Base-by-base conservation (phyloP, 352 stramenopile species). In the Pythium brassicae region DNA sequence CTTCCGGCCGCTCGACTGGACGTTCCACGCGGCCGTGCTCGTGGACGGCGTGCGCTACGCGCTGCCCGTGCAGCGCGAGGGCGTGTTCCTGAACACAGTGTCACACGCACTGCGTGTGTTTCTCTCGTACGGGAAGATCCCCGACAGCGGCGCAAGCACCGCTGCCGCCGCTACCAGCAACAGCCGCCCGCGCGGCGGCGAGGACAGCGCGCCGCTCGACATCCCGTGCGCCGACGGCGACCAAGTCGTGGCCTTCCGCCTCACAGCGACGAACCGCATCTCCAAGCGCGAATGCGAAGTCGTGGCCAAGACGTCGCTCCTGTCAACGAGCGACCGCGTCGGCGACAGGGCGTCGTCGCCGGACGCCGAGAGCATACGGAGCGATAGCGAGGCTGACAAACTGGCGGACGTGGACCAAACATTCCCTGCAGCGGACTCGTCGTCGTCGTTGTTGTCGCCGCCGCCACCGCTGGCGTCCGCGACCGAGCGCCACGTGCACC, bases 1-100 rank as follows among this genome's bases (percentile, higher is more conserved):
- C 53, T 94, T 89, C 57, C 83, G 81, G 4, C 85, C 85, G 11
- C 69, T 93, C 44, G 83, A 94, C 58, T 94, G 83, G 83, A 89
- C 74, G 8, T 94, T 89, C 61, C 66, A 85, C 29, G 78, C 80
- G 0, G 63, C 82, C 22, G 40, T 94, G 32, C 69, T 81, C 60
- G 68, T 94, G 23, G 82, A 84, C 32, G 65, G 70, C 11, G 54
- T 42, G 15, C 65, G 57, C 22, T 86, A 84, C 59, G 46, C 63
- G 29, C 57, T 93, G 34, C 85, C 85, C 0, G 57, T 72, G 11
- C 71, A 91, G 56, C 74, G 78, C 55, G 85, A 94, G 76, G 83
- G 85, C 3, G 85, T 92, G 42, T 90, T 92, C 26, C 63, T 92
- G 37, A 94, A 93, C 59, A 76, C 72, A 2, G 83, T 67, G 29